Conservation (phyloP, 2,329 filamentous ascomycete species). For the Penicillium sp. region DNA sequence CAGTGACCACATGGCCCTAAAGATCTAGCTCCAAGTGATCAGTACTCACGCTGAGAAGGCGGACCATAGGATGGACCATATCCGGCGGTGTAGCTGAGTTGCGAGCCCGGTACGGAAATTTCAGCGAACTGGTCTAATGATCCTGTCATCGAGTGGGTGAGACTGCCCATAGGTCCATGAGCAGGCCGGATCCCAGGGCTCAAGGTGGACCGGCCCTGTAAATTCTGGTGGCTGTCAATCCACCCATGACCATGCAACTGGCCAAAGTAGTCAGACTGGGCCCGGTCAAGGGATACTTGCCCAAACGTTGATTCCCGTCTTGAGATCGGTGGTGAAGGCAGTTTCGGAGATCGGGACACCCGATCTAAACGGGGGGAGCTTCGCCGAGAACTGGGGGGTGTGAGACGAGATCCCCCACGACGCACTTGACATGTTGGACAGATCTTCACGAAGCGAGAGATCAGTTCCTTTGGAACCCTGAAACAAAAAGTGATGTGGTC, state of each 20-base stretch:
- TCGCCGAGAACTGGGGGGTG: conserved; percentile 42
- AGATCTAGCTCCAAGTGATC: not conserved
- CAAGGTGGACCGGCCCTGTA: conserved; percentile 24
- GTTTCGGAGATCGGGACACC: conserved; percentile 34
- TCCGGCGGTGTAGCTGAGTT: conserved; percentile 29
- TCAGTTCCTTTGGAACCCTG: conserved; percentile 54
- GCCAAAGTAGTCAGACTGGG: conserved; percentile 31
- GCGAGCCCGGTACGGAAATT: conserved; percentile 29
- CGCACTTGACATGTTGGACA: conserved; percentile 52
- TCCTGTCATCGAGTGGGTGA: conserved; percentile 28
- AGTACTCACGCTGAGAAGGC: conserved; percentile 30
- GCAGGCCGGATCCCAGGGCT: conserved; percentile 25
- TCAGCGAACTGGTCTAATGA: conserved; percentile 34
- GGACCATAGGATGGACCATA: conserved; percentile 28
- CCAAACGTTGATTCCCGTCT: conserved; percentile 38
- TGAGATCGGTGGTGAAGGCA: conserved; percentile 38
- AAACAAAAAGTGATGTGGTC: not conserved
- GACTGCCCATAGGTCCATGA: conserved; percentile 20
- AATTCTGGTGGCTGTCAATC: conserved; percentile 28
- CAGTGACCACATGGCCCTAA: not conserved
- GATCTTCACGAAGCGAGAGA: conserved; percentile 53
- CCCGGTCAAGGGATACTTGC: conserved; percentile 25
- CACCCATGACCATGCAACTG: conserved; percentile 32
- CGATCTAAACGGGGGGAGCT: conserved; percentile 39
- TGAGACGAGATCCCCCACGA: conserved; percentile 43